Conservation (phyloP, 192 early-diverging fungal species). For the Backusella sp. region DNA sequence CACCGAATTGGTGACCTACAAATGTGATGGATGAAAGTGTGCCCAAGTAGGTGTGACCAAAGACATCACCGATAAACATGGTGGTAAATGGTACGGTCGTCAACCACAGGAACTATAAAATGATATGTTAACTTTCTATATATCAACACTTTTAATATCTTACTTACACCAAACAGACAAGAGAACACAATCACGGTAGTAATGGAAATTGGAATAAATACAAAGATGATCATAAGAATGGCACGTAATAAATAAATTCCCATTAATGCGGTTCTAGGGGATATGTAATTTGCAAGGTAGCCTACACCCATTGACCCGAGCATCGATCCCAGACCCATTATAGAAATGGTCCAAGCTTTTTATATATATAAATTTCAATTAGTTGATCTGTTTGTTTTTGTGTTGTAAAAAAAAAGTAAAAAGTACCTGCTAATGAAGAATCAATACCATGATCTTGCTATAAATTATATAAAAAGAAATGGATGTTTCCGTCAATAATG, state of each 20-base stretch:
- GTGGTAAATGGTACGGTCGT: constrained; percentile 37
- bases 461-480: not conserved
- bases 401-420: not conserved
- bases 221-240: constrained; percentile 23
- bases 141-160: not conserved
- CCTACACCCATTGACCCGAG: constrained; percentile 26
- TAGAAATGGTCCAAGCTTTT: constrained; percentile 34
- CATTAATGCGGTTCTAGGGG: constrained; percentile 25
- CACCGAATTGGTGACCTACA: constrained; percentile 37
- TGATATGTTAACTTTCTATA: too few species aligned
- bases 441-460: constrained; percentile 29
- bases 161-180: constrained; percentile 35
- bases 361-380: not conserved
- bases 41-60: constrained; percentile 35
- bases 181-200: constrained; percentile 29
- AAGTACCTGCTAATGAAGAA: constrained; percentile 23
- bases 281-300: constrained; percentile 16
- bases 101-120: constrained; percentile 32
- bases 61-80: constrained; percentile 25
- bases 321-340: constrained; percentile 35
- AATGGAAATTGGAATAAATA: constrained; percentile 21
- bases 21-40: constrained; percentile 34
- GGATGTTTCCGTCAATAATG: too few species aligned
- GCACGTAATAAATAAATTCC: constrained; percentile 19
- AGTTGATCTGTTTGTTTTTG: not conserved